Evolutionary conservation across 169 alveolate genomes (phyloP).

Genomic region (Plasmodium knowlesi): DNA sequence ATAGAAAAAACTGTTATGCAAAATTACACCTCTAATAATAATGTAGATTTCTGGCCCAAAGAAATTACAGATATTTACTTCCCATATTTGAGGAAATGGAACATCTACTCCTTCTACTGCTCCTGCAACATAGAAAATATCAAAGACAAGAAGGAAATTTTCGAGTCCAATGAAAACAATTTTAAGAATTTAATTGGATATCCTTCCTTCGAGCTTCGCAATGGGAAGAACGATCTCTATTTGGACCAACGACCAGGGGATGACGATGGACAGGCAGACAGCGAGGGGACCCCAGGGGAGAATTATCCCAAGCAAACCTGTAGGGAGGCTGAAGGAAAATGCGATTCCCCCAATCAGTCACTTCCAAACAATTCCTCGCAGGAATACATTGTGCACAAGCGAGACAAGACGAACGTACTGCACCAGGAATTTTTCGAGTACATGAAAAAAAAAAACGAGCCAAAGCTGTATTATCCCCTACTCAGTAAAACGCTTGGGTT

Average conservation of each 20-base stretch:
- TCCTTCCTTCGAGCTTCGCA: slow-evolving; percentile 52
- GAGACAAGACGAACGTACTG: slow-evolving; percentile 11
- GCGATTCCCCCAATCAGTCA: neutral
- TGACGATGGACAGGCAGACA: neutral
- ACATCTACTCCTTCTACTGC: slow-evolving; percentile 70
- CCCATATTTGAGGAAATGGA: slow-evolving; percentile 72
- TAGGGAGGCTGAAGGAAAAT: neutral
- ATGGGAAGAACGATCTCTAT: neutral
- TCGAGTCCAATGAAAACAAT: slow-evolving; percentile 23
- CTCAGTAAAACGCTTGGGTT: slow-evolving; percentile 39
- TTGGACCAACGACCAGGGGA: neutral
- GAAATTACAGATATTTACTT: slow-evolving; percentile 65
- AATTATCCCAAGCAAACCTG: neutral
- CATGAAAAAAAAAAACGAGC: slow-evolving; percentile 57
- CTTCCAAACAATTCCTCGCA: neutral
- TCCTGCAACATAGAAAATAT: slow-evolving; percentile 68
- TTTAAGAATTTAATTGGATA: slow-evolving; percentile 63
- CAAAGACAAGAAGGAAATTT: slow-evolving; percentile 31
- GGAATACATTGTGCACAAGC: neutral
- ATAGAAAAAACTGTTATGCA: slow-evolving; percentile 36
- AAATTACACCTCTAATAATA: slow-evolving; percentile 35
- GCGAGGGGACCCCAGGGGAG: neutral
- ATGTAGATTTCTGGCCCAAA: slow-evolving; percentile 70
- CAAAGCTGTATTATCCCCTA: slow-evolving; percentile 54
- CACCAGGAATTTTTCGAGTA: slow-evolving; percentile 36